Percentiles rank a stretch among this genome's conserved stretches.
phyloP scores from a whole-genome alignment of 768 basidiomycete species.

The Neoboletus subvelutipes region DNA sequence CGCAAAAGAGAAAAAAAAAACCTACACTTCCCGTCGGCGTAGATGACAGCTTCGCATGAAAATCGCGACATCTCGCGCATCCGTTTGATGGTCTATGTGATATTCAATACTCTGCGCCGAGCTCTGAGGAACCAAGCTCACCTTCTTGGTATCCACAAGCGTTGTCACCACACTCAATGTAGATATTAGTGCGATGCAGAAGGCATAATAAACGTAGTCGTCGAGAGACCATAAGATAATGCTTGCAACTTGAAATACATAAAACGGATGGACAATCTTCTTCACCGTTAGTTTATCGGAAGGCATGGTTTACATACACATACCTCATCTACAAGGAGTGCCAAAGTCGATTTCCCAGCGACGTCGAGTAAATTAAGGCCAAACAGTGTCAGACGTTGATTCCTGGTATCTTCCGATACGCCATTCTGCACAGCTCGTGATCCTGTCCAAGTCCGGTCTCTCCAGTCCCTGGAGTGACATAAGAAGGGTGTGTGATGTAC shows the following conservation, averaged over 20 bases:
- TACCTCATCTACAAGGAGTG: constrained; percentile 89
- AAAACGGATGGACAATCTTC: constrained; percentile 94
- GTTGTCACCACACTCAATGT: constrained; percentile 81
- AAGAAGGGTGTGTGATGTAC: constrained; percentile 1
- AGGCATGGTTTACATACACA: constrained; percentile 11
- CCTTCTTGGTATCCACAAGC: constrained; percentile 89
- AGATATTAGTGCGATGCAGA: constrained; percentile 93
- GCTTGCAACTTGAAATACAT: constrained; percentile 96
- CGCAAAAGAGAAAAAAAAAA: constrained; percentile 6
- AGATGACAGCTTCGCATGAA: constrained; percentile 70
- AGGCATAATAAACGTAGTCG: constrained; percentile 96
- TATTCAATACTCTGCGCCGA: constrained; percentile 2
- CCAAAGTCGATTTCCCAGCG: constrained; percentile 75
- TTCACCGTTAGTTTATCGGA: constrained; percentile 2
- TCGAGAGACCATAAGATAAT: constrained; percentile 93
- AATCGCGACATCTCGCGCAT: constrained; percentile 98
- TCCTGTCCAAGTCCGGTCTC: constrained; percentile 72
- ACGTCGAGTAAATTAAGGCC: constrained; percentile 89
- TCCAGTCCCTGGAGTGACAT: constrained; percentile 71
- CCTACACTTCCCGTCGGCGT: constrained; percentile 73
- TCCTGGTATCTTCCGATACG: constrained; percentile 48
- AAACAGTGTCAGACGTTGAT: constrained; percentile 74
- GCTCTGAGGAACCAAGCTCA: constrained; percentile 29
- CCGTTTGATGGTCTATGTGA: constrained; percentile 72
- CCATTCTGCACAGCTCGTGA: constrained; percentile 65